phyloP scores from a whole-genome alignment of 176 grass and related monocot species.

The Lolium rigidum region DNA sequence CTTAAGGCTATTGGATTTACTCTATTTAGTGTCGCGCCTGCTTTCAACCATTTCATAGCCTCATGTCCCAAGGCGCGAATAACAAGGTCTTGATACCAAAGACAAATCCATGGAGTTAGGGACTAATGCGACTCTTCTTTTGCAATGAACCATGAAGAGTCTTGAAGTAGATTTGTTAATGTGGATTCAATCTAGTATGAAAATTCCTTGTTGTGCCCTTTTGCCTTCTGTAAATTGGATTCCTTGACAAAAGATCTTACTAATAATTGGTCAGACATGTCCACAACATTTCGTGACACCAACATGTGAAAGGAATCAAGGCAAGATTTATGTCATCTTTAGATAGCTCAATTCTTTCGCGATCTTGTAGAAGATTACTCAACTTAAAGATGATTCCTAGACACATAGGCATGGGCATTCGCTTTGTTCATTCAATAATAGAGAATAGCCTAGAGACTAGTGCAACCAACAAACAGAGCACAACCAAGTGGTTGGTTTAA shows the following conservation, averaged over 20 bases:
- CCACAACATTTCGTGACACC: neutral
- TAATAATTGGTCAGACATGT: neutral
- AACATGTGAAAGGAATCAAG: neutral
- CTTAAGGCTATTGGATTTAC: neutral
- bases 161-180: neutral
- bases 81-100: neutral
- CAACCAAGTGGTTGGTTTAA: neutral
- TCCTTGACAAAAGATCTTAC: neutral
- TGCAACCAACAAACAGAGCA: neutral
- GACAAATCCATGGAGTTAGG: neutral
- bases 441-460: neutral
- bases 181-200: neutral
- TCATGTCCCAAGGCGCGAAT: neutral
- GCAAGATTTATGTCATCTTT: neutral
- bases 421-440: conserved; percentile 8
- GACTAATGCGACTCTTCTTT: neutral
- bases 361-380: neutral
- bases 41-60: neutral
- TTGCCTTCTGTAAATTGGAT: neutral
- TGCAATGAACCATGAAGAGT: neutral
- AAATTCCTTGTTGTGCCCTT: neutral
- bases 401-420: neutral
- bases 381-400: neutral
- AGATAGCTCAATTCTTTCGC: neutral
- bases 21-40: neutral